A percentile compares a stretch with the other conserved stretches of the same genome.
phyloP scores from a whole-genome alignment of 2,329 filamentous ascomycete genomes.

The Hypoxylon rubiginosum region DNA sequence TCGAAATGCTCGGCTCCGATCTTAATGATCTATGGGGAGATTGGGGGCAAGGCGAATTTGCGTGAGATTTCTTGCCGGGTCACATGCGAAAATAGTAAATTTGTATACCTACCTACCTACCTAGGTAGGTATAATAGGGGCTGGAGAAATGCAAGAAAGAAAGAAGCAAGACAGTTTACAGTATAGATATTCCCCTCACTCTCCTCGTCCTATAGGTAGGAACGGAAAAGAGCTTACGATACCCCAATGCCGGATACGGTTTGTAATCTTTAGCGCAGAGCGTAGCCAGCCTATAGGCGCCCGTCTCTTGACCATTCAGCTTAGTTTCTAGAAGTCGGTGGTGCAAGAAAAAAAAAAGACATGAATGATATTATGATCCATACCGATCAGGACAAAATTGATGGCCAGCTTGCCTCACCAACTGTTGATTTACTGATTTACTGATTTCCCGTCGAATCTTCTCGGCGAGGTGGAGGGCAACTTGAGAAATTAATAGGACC shows the following conservation, averaged over 20 bases:
- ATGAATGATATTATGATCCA: no score
- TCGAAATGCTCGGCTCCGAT: constrained; percentile 67
- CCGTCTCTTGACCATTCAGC: neutral
- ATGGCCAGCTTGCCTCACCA: neutral
- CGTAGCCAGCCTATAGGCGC: neutral
- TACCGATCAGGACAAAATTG: no score
- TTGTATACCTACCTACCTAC: neutral
- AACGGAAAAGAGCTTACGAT: constrained; percentile 29
- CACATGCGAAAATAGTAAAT: neutral
- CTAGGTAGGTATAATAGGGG: neutral
- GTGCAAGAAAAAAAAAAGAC: neutral
- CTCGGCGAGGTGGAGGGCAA: neutral
- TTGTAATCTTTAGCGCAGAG: neutral
- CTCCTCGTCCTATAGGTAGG: neutral
- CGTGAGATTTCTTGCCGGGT: constrained; percentile 19
- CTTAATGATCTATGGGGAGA: constrained; percentile 70
- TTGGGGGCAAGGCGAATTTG: constrained; percentile 44
- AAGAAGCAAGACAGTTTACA: neutral
- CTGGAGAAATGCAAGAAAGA: constrained; percentile 5
- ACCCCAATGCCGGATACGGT: constrained; percentile 23
- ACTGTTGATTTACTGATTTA: neutral
- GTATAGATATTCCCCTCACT: neutral
- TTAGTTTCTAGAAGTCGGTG: neutral
- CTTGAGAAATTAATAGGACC: no score
- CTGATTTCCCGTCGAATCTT: neutral